These are phyloP conservation scores for Coemansia sp. DNA, from an alignment of 192 early-diverging fungal species.

Conservation along the genomic window DNA sequence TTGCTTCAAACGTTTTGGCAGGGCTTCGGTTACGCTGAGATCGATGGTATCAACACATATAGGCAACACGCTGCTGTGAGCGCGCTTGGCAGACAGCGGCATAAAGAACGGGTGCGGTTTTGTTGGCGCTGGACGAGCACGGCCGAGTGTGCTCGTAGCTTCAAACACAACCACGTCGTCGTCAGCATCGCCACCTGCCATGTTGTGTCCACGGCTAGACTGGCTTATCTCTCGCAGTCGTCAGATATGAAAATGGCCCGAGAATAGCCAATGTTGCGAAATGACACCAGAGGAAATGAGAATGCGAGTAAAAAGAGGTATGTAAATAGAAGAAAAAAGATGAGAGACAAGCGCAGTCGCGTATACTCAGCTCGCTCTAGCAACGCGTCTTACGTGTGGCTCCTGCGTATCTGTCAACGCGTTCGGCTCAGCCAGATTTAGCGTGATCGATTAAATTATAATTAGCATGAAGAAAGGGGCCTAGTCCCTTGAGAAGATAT, in stretches of 20 bases:
- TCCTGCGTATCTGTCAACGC: not conserved
- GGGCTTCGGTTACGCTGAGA: not conserved
- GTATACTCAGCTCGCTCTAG: no score
- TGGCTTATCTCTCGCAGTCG: not conserved
- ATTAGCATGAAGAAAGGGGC: not conserved
- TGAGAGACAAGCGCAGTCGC: not conserved
- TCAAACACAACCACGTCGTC: not conserved
- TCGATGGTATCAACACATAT: not conserved
- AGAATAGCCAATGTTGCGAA: not conserved
- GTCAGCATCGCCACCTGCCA: not conserved
- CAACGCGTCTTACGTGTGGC: not conserved
- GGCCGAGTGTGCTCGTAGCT: not conserved
- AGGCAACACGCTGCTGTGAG: slow-evolving; percentile 7
- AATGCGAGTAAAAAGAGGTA: not conserved
- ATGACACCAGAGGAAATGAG: not conserved
- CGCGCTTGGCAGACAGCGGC: slow-evolving; percentile 30
- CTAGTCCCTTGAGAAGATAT: not conserved
- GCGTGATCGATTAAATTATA: not conserved
- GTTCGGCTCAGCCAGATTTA: not conserved
- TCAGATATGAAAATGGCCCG: not conserved
- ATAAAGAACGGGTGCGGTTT: slow-evolving; percentile 40
- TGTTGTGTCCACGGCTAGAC: not conserved
- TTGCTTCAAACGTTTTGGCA: slow-evolving; percentile 39
- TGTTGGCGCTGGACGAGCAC: not conserved
- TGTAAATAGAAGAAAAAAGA: not conserved